Base-by-base conservation (phyloP, 257 asterid genomes). In the Solanum sejunctum region DNA sequence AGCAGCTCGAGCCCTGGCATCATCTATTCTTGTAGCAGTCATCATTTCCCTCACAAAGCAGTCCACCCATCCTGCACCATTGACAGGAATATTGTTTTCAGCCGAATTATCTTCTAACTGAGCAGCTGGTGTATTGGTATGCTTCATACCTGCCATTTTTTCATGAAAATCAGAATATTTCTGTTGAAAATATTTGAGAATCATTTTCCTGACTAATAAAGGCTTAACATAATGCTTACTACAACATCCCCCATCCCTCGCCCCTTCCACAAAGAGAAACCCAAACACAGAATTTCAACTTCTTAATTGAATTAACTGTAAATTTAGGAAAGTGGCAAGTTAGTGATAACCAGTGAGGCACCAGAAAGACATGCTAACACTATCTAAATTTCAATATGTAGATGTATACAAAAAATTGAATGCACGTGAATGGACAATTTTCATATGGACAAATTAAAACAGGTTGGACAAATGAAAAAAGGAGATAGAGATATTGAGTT, bases 41-140 rank as follows among this genome's bases (percentile, higher is more conserved):
- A 79, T 86, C 97, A 96, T 92, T 92, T 96, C 96, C 64, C 55
- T 87, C 82, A 96, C 94, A 79, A 96, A 73, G 63, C 90, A 86
- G 80, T 95, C 95, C 73, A 93, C 97, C 98, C 98, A 94, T 72
- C 90, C 93, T 4, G 90, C 90, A 85, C 99, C 98, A 87, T 88
- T 88, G 54, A 23, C 86, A 36, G 94, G 95, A 83, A 88, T 73
- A 82, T 89, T 90, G 54, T 81, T 83, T 60, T 89, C 91, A 63
- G 56, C 67, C 12, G 84, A 85, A 87, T 89, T 88, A 82, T 77
- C 47, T 77, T 51, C 82, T 5, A 16, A 77, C 63, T 26, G 64
- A 77, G 82, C 23, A 26, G 47, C 47, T 17, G 1, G 64, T 16
- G 5, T 47, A 77, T 7, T 77, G 47, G 85, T 18, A 20, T 85